Evolutionary conservation across 1,139 yeast species (phyloP).

Genomic region (Pneumocystis sp.): DNA sequence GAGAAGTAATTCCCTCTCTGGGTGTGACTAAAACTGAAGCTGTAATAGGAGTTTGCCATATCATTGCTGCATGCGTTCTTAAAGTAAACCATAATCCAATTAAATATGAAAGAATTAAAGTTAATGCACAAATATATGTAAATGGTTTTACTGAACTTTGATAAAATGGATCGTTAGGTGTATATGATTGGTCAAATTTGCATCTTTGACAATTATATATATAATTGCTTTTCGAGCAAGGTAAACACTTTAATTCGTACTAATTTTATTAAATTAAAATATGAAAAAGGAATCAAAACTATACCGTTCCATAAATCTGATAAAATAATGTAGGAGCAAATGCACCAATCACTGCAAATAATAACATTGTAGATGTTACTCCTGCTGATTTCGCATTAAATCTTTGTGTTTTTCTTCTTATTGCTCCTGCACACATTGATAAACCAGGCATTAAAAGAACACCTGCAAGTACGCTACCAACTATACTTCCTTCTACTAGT

Average conservation of each 20-base stretch:
- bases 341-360: conserved; percentile 82
- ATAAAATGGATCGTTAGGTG: conserved; percentile 46
- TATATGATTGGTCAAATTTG: conserved; percentile 63
- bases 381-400: conserved; percentile 96
- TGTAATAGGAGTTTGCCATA: conserved; percentile 49
- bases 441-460: conserved; percentile 81
- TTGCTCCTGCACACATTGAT: conserved; percentile 95
- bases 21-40: background rate
- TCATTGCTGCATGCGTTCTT: conserved; percentile 89
- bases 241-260: conserved; percentile 58
- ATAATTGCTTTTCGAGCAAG: conserved; percentile 22
- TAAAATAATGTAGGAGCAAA: conserved; percentile 86
- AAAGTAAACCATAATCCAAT: conserved; percentile 86
- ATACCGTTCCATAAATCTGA: conserved; percentile 64
- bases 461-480: conserved; percentile 88
- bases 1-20: background rate
- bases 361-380: conserved; percentile 86
- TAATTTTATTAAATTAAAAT: conserved; percentile 1
- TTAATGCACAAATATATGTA: conserved; percentile 62
- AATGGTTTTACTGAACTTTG: conserved; percentile 59
- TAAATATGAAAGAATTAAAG: conserved; percentile 70
- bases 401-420: conserved; percentile 78
- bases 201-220: conserved; percentile 46
- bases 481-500: conserved; percentile 92
- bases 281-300: background rate